Evolutionary conservation across 2,329 filamentous ascomycete genomes (phyloP), one percentile per base, ranked within the genome.

Genomic region (Stachybotrys echinatus): DNA sequence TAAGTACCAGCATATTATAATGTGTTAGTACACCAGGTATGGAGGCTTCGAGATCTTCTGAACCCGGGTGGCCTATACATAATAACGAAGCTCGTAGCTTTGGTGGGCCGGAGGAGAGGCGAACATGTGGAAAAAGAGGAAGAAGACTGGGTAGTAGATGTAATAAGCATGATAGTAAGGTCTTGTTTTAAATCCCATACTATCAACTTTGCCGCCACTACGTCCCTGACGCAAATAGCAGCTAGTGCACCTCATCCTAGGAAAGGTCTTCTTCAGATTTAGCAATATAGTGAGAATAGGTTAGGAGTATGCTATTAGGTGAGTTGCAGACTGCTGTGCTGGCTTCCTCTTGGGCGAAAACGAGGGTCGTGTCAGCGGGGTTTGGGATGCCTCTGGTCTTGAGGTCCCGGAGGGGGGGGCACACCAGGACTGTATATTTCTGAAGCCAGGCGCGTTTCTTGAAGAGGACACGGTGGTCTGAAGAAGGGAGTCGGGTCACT

Each of bases 271-370:
- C 58, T 5, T 54, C 53, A 0, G 59, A 61, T 45, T 78, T 75
- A 2, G 72, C 74, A 18, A 79, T 61, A 54, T 76, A 79, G 52
- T 79, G 77, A 0, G 76, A 66, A 57, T 76, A 79, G 2, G 74
- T 78, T 19, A 79, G 60, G 5, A 78, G 55, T 39, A 76, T 62
- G 5, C 77, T 76, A 3, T 58, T 49, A 0, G 66, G 54, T 0
- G 69, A 67, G 31, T 79, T 71, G 53, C 74, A 79, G 2, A 79
- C 68, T 0, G 76, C 76, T 2, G 75, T 79, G 5, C 75, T 74
- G 5, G 75, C 76, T 52, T 76, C 70, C 22, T 73, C 60, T 52
- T 76, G 73, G 0, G 72, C 72, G 52, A 79, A 80, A 21, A 79
- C 69, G 5, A 77, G 64, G 5, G 68, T 69, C 31, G 65, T 60